Base-by-base conservation (phyloP, 768 basidiomycete genomes). In the Cystofilobasidium ferigula region DNA sequence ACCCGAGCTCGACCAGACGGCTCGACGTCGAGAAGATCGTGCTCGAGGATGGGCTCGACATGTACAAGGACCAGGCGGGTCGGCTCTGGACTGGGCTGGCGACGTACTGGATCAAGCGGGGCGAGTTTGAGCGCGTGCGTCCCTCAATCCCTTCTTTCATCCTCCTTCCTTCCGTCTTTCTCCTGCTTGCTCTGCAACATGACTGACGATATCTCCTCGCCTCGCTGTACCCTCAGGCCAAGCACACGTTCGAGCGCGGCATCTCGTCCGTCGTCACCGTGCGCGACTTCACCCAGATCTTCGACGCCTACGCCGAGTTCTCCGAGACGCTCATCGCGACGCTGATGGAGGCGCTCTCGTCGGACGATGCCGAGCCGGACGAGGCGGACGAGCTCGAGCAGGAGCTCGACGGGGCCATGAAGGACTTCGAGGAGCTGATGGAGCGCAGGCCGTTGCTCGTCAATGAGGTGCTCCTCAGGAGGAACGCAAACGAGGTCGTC, bases 51-150 rank as follows among this genome's bases (percentile, higher is more conserved):
- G 95, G 95, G 20, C 79, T 99, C 30, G 80, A 80, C 2, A 79
- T 93, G 22, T 98, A 97, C 77, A 91, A 90, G 74, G 95, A 99
- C 74, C 95, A 99, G 77, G 90, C 93, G 2, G 95, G 95, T 14
- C 84, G 89, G 58, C 77, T 99, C 34, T 99, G 93, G 94, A 87
- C 90, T 7, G 95, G 94, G 0, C 77, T 98, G 34, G 93, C 93
- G 1, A 97, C 93, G 0, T 98, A 94, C 74, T 99, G 94, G 94
- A 93, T 93, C 76, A 95, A 95, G 77, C 85, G 91, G 7, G 89
- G 83, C 62, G 95, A 98, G 74, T 97, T 99, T 73, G 92, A 92
- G 69, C 82, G 69, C 38, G 72, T 72, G 36, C 32, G 70, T 62
- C 22, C 35, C 13, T 36, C 40, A 16, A 47, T 20, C 18, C 26